Evolutionary conservation across 352 stramenopile species (phyloP).

Genomic region (Plasmopara viticola): DNA sequence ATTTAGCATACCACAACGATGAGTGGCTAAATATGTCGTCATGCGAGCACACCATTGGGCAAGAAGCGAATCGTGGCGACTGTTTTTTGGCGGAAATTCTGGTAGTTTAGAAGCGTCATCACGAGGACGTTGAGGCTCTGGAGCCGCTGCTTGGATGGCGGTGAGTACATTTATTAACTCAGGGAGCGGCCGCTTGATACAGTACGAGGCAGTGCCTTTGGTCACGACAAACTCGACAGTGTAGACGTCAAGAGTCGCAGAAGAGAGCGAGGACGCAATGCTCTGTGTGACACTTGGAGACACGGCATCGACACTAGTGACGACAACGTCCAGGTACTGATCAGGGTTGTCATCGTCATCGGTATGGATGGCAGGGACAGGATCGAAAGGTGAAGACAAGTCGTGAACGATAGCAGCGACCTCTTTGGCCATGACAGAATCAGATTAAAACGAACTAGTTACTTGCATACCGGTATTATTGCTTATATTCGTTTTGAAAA

Average conservation of each 20-base stretch:
- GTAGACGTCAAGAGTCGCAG: constrained; percentile 30
- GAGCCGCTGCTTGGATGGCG: constrained; percentile 12
- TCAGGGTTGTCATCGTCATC: constrained; percentile 7
- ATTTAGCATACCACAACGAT: constrained; percentile 24
- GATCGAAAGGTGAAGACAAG: not conserved
- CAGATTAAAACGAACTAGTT: not conserved
- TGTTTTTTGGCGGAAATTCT: constrained; percentile 46
- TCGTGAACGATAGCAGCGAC: constrained; percentile 1
- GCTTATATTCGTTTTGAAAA: too few species aligned
- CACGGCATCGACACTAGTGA: constrained; percentile 51
- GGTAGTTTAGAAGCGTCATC: constrained; percentile 13
- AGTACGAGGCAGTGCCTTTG: constrained; percentile 43
- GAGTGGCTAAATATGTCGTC: constrained; percentile 38
- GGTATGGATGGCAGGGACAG: not conserved
- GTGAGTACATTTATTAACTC: constrained; percentile 37
- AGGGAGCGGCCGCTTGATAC: constrained; percentile 37
- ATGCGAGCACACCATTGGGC: constrained; percentile 65
- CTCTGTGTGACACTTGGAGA: constrained; percentile 29
- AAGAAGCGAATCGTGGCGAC: constrained; percentile 41
- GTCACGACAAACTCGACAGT: constrained; percentile 63
- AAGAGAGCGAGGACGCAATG: constrained; percentile 33
- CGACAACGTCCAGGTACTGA: constrained; percentile 48
- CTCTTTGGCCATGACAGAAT: constrained; percentile 1
- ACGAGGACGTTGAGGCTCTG: not conserved
- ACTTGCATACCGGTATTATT: too few species aligned